Evolutionary conservation across 352 stramenopile species (phyloP), one percentile per base, ranked within the genome.

Genomic region (Blastocystis sp.): DNA sequence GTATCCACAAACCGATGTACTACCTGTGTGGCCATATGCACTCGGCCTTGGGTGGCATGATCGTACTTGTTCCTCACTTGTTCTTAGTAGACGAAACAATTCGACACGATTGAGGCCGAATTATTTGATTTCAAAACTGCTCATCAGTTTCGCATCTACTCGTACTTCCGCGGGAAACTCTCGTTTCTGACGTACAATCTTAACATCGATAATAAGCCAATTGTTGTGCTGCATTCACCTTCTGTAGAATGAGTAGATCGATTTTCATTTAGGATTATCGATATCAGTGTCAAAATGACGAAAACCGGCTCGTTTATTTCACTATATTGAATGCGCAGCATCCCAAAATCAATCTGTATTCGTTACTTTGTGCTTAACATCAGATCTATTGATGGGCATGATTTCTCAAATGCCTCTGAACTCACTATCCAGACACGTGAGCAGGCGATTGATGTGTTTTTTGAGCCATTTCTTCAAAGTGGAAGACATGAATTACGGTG

Each of bases 121-220:
- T 53, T 66, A 8, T 84, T 84, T 34, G 73, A 84, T 45, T 84
- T 84, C 73, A 84, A 84, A 29, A 20, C 29, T 15, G 73, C 73
- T 63, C 73, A 53, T 23, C 73, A 84, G 26, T 84, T 84, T 23
- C 73, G 73, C 39, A 18, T 84, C 2, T 84, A 68, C 62, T 84
- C 73, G 23, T 84, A 84, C 47, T 84, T 84, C 73, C 73, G 29
- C 37, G 15, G 55, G 13, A 29, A 84, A 45, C 53, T 84, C 8
- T 84, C 73, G 8, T 84, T 84, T 34, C 34, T 84, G 6, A 84
- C 73, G 34, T 84, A 84, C 56, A 84, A 84, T 45, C 50, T 84
- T 11, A 41, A 68, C 56, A 45, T 45, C 3, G 73, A 84, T 45
- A 55, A 84, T 13, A 66, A 45, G 7, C 73, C 73, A 37, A n/a